Base-by-base conservation (phyloP, 768 basidiomycete genomes). In the Kwoniella dendrophila region DNA sequence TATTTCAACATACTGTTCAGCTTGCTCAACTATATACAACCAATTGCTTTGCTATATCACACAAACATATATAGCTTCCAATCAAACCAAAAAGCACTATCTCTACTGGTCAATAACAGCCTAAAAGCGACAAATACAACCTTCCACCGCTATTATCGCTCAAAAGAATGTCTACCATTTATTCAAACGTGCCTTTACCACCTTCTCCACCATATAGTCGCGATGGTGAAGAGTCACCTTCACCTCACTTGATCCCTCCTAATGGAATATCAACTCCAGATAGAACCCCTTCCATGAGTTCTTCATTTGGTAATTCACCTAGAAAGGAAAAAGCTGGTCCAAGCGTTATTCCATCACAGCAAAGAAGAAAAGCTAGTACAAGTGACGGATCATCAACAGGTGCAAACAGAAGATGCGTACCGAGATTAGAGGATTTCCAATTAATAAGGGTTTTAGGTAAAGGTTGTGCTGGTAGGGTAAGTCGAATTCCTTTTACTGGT, bases 381-480 rank as follows among this genome's bases (percentile, higher is more conserved):
- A 40, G 45, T 18, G 57, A 59, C 5, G 56, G 44, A 12, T 34
- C 44, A 10, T 40, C 32, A 22, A 57, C 33, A 24, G 56, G 18
- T 8, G 20, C 43, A 20, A 20, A 26, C 32, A 47, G 30, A 26
- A 38, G 32, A 18, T 36, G 30, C 7, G 26, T 51, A 45, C 32
- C 54, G 33, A 55, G 43, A 27, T 36, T 98, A 61, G 85, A 91
- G 67, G 93, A 97, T 81, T 99, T 99, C 77, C 92, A 98, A 81
- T 90, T 98, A 86, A 87, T 97, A 84, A 86, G 92, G 16, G 95
- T 98, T 32, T 82, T 99, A 12, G 96, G 96, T 18, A 96, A 93
- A 80, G 96, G 96, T 1, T 97, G 94, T 74, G 95, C 96, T 3
- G 96, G 95, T 49, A 96, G 97, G 79, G 95, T 97, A 29, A 67